Conservation (phyloP, 73 alveolate genomes). For the Symbiodinium pilosum region DNA sequence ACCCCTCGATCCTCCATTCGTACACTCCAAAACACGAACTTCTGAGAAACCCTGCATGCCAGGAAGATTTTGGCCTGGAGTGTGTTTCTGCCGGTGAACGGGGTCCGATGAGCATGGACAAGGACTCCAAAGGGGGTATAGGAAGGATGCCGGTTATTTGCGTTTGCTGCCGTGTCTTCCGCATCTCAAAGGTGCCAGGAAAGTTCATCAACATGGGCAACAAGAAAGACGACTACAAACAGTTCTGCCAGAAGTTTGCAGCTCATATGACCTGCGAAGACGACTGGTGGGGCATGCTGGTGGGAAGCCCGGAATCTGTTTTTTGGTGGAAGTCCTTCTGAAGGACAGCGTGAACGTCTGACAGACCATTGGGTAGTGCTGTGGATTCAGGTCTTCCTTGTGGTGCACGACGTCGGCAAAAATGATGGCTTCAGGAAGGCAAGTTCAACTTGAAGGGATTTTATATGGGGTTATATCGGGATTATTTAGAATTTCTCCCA, state of each 20-base stretch:
- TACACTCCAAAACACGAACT: not conserved
- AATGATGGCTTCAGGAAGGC: constrained; percentile 91
- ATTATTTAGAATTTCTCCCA: too few relatives aligned
- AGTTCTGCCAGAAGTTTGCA: constrained; percentile 90
- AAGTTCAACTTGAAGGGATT: too few relatives aligned
- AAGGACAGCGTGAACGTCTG: not conserved
- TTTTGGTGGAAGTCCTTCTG: not conserved
- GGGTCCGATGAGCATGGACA: constrained; percentile 91
- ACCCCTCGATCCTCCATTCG: not conserved
- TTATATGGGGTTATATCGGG: too few relatives aligned
- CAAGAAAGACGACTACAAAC: constrained; percentile 63
- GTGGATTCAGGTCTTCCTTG: constrained; percentile 44
- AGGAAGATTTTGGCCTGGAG: constrained; percentile 77
- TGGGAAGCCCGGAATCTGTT: not conserved
- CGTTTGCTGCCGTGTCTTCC: not conserved
- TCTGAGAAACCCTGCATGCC: too few relatives aligned
- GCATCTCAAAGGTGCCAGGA: constrained; percentile 42
- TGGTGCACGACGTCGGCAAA: constrained; percentile 89
- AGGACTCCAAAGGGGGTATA: not conserved
- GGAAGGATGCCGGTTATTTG: not conserved
- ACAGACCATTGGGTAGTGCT: not conserved
- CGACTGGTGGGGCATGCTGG: constrained; percentile 94
- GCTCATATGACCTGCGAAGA: constrained; percentile 50
- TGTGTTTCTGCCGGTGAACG: constrained; percentile 71
- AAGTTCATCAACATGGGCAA: constrained; percentile 75